These are phyloP conservation scores for Thecamonas trahens DNA, from an alignment of 78 protist species.

Conservation along the genomic window DNA sequence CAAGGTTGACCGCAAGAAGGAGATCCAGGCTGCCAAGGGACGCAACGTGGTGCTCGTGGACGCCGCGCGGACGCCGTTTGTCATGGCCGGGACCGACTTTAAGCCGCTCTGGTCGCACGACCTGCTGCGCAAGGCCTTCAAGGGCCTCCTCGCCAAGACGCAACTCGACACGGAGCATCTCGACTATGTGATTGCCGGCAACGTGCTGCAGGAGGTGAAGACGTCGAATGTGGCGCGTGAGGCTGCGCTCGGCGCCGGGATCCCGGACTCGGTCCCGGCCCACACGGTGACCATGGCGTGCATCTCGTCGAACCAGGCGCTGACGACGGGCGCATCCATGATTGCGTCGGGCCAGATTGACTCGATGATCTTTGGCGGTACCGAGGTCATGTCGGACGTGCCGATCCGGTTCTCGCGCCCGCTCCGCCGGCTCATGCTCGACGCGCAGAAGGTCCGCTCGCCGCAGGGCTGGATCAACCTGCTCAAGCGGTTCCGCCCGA, in stretches of 20 bases:
- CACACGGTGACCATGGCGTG: conserved; percentile 59
- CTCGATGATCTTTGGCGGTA: conserved; percentile 24
- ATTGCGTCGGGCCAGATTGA: not conserved
- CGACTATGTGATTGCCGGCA: conserved; percentile 13
- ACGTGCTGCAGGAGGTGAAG: conserved; percentile 26
- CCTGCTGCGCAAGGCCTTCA: conserved; percentile 12
- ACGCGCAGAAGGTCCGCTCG: not conserved
- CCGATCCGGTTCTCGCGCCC: conserved; percentile 32
- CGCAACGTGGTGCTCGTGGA: conserved; percentile 34
- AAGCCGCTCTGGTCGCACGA: too few species aligned
- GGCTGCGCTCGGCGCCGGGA: conserved; percentile 44
- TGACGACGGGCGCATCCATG: not conserved
- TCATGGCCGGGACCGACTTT: conserved; percentile 9
- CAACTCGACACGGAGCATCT: not conserved
- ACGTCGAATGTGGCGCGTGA: conserved; percentile 27
- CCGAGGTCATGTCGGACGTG: conserved; percentile 47
- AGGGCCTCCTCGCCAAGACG: not conserved
- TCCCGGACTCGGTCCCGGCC: conserved; percentile 36
- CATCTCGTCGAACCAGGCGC: conserved; percentile 35
- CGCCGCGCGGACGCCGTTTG: conserved; percentile 25
- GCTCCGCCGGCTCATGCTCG: conserved; percentile 22
- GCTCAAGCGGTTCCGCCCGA: conserved; percentile 2
- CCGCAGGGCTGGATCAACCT: conserved; percentile 3
- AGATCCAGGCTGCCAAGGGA: too few species aligned
- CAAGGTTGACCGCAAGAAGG: not conserved